Conservation (phyloP, 331 rosid genomes). For the Phaseolus coccineus region DNA sequence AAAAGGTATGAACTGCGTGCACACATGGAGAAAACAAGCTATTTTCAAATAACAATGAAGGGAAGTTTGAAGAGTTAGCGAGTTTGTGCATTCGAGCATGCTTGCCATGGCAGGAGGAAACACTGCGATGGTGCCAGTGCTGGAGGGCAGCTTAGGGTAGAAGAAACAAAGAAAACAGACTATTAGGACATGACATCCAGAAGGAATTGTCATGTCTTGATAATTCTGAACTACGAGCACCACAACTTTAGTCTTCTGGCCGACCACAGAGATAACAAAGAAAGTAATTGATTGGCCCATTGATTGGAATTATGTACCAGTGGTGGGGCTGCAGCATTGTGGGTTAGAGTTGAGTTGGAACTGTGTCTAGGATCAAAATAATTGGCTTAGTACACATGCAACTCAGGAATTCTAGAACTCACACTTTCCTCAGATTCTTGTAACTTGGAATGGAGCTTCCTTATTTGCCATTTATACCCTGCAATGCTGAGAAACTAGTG, state of each 20-base stretch:
- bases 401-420: constrained; percentile 1
- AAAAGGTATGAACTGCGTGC: neutral
- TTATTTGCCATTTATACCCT: constrained; percentile 26
- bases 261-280: constrained; percentile 51
- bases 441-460: constrained; percentile 1
- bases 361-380: neutral
- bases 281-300: constrained; percentile 18
- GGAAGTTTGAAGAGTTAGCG: neutral
- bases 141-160: constrained; percentile 24
- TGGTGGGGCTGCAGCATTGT: constrained; percentile 37
- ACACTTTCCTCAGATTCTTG: neutral
- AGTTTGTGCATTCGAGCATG: constrained; percentile 38
- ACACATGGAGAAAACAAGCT: neutral
- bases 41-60: neutral
- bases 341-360: constrained; percentile 11
- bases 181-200: constrained; percentile 23
- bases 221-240: constrained; percentile 33
- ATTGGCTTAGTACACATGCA: constrained; percentile 19
- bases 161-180: constrained; percentile 22
- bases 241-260: constrained; percentile 50
- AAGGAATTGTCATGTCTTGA: constrained; percentile 28
- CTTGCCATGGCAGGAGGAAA: constrained; percentile 42
- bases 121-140: constrained; percentile 17
- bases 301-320: constrained; percentile 11
- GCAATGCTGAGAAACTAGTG: constrained; percentile 26